These are phyloP conservation scores for Starmerella khaoyaiensis DNA, from an alignment of 805 yeast species.

Conservation along the genomic window DNA sequence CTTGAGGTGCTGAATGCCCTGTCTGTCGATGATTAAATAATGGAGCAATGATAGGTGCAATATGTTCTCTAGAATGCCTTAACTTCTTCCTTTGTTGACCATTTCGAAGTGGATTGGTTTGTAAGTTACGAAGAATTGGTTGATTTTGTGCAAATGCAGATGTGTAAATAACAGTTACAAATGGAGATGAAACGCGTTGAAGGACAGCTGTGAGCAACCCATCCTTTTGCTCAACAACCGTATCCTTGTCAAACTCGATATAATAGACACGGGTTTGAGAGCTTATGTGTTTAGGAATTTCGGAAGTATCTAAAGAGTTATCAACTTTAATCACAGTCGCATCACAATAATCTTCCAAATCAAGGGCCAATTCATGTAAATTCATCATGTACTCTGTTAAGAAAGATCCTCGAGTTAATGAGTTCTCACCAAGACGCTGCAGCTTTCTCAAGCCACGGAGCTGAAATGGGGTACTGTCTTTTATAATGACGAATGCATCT, in stretches of 20 bases:
- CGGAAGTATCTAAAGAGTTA: slow-evolving; percentile 1
- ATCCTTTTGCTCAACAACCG: slow-evolving; percentile 34
- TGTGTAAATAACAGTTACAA: slow-evolving; percentile 47
- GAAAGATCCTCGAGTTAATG: slow-evolving; percentile 20
- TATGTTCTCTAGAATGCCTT: slow-evolving; percentile 9
- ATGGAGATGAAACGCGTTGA: slow-evolving; percentile 47
- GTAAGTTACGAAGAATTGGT: slow-evolving; percentile 22
- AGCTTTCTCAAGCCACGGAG: slow-evolving; percentile 12
- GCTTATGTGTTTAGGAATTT: slow-evolving; percentile 11
- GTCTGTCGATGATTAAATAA: slow-evolving; percentile 2
- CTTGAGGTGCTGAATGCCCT: slow-evolving; percentile 16
- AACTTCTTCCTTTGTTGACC: slow-evolving; percentile 18
- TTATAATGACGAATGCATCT: slow-evolving; percentile 20
- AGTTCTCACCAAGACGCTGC: slow-evolving; percentile 19
- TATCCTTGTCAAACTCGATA: slow-evolving; percentile 15
- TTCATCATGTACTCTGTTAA: slow-evolving; percentile 16
- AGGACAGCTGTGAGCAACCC: slow-evolving; percentile 43
- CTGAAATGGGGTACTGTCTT: slow-evolving; percentile 19
- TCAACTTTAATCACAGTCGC: slow-evolving; percentile 13
- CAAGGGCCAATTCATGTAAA: slow-evolving; percentile 21
- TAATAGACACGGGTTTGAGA: slow-evolving; percentile 19
- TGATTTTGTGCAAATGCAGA: slow-evolving; percentile 25
- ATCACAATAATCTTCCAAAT: slow-evolving; percentile 20
- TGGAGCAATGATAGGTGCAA: slow-evolving; percentile 21
- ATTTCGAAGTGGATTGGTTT: slow-evolving; percentile 23